Conservation (phyloP, 805 yeast species). For the Saturnispora ahearnii region DNA sequence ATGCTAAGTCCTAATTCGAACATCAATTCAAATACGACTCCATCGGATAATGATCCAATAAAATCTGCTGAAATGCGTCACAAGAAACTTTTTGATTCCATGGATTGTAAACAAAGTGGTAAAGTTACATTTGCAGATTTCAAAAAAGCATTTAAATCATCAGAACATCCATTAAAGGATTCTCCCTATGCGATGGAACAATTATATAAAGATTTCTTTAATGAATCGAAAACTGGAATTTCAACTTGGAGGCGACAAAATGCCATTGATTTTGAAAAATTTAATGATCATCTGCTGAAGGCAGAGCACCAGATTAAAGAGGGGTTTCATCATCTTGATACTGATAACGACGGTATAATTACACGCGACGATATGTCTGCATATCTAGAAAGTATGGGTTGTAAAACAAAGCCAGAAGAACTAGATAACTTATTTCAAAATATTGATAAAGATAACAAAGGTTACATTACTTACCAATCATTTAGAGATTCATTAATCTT, state of each 20-base stretch:
- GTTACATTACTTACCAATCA: slow-evolving; percentile 72
- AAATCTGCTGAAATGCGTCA: slow-evolving; percentile 28
- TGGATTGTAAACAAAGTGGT: slow-evolving; percentile 40
- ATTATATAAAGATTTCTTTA: slow-evolving; percentile 43
- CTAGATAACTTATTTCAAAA: slow-evolving; percentile 48
- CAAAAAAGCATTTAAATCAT: slow-evolving; percentile 33
- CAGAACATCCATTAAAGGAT: slow-evolving; percentile 58
- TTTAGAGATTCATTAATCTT: slow-evolving; percentile 76
- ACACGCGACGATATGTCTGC: slow-evolving; percentile 54
- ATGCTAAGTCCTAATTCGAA: background rate
- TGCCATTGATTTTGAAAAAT: slow-evolving; percentile 58
- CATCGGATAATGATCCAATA: slow-evolving; percentile 13
- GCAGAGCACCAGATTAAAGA: slow-evolving; percentile 64
- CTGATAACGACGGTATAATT: slow-evolving; percentile 64
- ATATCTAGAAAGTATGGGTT: slow-evolving; percentile 51
- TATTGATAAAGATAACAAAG: slow-evolving; percentile 48
- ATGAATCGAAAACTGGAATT: slow-evolving; percentile 8
- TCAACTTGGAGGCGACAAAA: slow-evolving; percentile 9
- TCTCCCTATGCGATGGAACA: slow-evolving; percentile 49
- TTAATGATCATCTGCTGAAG: slow-evolving; percentile 49
- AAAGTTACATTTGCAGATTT: slow-evolving; percentile 41
- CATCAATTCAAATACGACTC: background rate
- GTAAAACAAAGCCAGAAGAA: slow-evolving; percentile 42
- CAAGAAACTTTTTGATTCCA: slow-evolving; percentile 31
- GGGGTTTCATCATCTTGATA: slow-evolving; percentile 63